phyloP scores from a whole-genome alignment of 1,284 basidiomycete genomes.

The Cutaneotrichosporon sp. region DNA sequence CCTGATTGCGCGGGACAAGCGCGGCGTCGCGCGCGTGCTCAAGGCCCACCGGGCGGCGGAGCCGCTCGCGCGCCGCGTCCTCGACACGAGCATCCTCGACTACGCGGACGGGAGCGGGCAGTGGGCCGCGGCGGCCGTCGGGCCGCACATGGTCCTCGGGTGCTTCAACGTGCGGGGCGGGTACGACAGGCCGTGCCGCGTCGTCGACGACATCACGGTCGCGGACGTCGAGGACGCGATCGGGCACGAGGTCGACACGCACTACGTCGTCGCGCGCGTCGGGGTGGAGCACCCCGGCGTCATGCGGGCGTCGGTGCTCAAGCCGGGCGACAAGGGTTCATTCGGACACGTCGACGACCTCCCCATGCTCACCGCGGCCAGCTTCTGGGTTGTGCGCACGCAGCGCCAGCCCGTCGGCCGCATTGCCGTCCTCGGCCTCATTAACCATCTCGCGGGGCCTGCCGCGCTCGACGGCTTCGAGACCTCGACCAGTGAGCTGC shows the following conservation, averaged over 20 bases:
- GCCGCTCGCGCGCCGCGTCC: conserved; percentile 5
- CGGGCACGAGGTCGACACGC: neutral
- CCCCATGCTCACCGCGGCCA: neutral
- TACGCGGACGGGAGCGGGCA: conserved; percentile 12
- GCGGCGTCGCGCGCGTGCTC: conserved; percentile 5
- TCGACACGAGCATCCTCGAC: conserved; percentile 11
- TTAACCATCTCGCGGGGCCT: conserved; percentile 33
- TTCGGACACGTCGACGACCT: neutral
- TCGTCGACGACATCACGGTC: conserved; percentile 9
- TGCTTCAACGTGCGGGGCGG: conserved; percentile 14
- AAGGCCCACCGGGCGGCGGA: conserved; percentile 6
- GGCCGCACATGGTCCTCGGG: conserved; percentile 4
- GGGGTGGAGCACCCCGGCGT: neutral
- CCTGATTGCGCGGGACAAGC: conserved; percentile 15
- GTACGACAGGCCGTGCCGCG: neutral
- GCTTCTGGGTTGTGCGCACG: conserved; percentile 6
- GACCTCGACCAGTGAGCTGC: neutral
- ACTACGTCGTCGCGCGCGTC: conserved; percentile 5
- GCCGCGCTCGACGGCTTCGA: conserved; percentile 20
- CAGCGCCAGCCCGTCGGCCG: neutral
- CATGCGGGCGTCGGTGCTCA: neutral
- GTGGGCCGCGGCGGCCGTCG: conserved; percentile 10
- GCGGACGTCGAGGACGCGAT: conserved; percentile 14
- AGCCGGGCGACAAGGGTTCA: neutral
- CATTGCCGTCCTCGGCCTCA: conserved; percentile 32